These are phyloP conservation scores for Lathyrus oleraceus DNA, from an alignment of 306 rosid species.

Conservation along the genomic window DNA sequence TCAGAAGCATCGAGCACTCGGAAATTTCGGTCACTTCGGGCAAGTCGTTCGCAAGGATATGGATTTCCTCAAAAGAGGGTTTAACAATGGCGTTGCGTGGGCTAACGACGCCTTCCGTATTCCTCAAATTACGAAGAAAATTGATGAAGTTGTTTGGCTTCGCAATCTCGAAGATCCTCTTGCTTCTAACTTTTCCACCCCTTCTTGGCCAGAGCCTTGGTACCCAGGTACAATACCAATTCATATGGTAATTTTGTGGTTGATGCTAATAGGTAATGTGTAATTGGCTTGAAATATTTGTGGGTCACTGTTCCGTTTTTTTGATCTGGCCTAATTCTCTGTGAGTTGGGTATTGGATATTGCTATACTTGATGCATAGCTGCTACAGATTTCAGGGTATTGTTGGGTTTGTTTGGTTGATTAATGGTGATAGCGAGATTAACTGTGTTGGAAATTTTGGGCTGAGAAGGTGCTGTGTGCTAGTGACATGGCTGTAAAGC, in stretches of 20 bases:
- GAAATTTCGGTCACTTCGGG: conserved; percentile 66
- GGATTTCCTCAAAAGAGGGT: conserved; percentile 63
- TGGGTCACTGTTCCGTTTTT: background rate
- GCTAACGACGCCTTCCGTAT: conserved; percentile 64
- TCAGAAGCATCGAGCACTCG: conserved; percentile 43
- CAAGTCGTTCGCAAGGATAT: conserved; percentile 67
- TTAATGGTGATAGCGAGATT: background rate
- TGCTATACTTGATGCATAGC: background rate
- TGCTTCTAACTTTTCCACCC: conserved; percentile 49
- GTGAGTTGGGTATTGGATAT: background rate
- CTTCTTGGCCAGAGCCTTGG: conserved; percentile 76
- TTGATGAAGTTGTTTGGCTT: conserved; percentile 77
- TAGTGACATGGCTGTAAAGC: background rate
- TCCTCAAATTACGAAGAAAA: conserved; percentile 57
- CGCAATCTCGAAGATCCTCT: conserved; percentile 72
- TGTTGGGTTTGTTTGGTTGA: conserved; percentile 1
- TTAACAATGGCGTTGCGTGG: conserved; percentile 63
- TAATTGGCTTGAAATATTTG: background rate
- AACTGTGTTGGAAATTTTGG: background rate
- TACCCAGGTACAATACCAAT: conserved; percentile 61
- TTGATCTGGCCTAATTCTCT: conserved; percentile 5
- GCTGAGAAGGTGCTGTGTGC: background rate
- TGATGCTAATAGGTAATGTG: background rate
- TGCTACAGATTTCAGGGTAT: background rate
- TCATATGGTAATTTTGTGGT: background rate